Evolutionary conservation across 2,329 filamentous ascomycete genomes (phyloP).

Genomic region (Metarhizium anisopliae): DNA sequence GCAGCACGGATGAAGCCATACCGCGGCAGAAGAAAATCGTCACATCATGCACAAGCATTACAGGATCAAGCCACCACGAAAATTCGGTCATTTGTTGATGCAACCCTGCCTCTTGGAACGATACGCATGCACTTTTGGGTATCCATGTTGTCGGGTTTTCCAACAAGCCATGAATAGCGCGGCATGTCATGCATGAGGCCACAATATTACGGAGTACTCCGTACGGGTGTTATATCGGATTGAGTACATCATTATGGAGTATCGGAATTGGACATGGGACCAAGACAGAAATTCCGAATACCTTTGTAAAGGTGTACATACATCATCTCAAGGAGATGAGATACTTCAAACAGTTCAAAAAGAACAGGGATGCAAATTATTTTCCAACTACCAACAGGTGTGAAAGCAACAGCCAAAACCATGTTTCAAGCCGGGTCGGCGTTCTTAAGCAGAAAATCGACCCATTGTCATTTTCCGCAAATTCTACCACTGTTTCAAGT

Average conservation of each 20-base stretch:
- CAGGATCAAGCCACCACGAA: background rate
- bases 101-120: constrained; percentile 2
- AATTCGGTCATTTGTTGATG: constrained; percentile 1
- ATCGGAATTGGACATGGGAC: background rate
- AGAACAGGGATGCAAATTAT: no score
- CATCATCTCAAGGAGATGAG: background rate
- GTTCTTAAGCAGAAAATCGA: background rate
- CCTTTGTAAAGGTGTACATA: background rate
- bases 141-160: constrained; percentile 8
- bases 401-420: background rate
- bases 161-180: background rate
- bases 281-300: background rate
- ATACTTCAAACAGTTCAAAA: background rate
- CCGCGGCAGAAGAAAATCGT: background rate
- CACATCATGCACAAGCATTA: background rate
- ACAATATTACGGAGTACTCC: background rate
- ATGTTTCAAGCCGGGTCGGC: background rate
- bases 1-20: background rate
- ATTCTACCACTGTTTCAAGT: background rate
- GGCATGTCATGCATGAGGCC: constrained; percentile 15
- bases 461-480: background rate
- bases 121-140: constrained; percentile 2
- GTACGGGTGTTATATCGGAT: background rate
- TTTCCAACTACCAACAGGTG: background rate
- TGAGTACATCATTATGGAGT: background rate